Percentiles rank a stretch among this genome's conserved stretches.
Evolutionary conservation across 176 grass and related monocot genomes (phyloP).

Genomic region (Oryza glumipatula): DNA sequence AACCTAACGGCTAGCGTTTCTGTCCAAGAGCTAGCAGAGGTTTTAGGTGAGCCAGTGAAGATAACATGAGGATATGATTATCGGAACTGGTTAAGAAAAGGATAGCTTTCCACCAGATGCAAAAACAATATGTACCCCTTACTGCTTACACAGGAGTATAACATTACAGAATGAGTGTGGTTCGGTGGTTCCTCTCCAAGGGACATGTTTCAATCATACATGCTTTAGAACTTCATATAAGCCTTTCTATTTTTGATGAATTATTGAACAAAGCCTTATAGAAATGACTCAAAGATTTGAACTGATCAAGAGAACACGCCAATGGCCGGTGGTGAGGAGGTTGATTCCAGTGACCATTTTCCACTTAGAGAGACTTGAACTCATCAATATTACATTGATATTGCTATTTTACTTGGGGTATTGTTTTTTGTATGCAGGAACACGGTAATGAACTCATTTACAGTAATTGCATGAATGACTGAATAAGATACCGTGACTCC

Average conservation of each 20-base stretch:
- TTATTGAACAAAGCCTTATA: neutral
- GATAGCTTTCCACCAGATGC: neutral
- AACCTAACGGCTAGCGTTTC: neutral
- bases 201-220: neutral
- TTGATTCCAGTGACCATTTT: neutral
- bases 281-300: neutral
- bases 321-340: neutral
- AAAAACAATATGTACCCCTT: neutral
- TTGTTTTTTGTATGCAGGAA: neutral
- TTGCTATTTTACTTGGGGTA: neutral
- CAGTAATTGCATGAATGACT: neutral
- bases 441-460: neutral
- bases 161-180: neutral
- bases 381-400: neutral
- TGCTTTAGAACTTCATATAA: neutral
- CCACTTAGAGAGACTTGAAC: neutral
- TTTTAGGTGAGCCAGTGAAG: constrained; percentile 7
- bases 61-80: neutral
- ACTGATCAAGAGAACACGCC: neutral
- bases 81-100: neutral
- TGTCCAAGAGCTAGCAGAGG: neutral
- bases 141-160: neutral
- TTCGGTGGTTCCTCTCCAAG: neutral
- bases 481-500: neutral
- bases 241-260: neutral